Percentiles rank a stretch among this genome's conserved stretches.
phyloP scores from a whole-genome alignment of 2,329 filamentous ascomycete species.

The Fusarium devonianum region DNA sequence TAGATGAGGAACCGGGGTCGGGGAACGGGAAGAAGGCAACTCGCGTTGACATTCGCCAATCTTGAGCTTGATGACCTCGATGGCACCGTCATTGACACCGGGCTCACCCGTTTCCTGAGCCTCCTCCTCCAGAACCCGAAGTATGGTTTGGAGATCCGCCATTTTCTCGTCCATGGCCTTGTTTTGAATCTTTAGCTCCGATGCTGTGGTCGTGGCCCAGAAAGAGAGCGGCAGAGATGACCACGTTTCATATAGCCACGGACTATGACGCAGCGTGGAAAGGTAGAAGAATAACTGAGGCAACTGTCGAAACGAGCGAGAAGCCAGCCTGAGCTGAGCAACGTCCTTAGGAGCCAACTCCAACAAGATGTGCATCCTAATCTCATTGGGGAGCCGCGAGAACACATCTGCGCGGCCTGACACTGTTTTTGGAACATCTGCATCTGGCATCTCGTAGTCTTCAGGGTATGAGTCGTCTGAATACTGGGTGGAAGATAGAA shows the following conservation, averaged over 20 bases:
- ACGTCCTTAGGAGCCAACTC: conserved; percentile 21
- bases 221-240: conserved; percentile 16
- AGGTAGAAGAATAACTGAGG: conserved; percentile 10
- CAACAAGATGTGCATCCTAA: conserved; percentile 14
- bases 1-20: background rate
- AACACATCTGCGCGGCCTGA: conserved; percentile 4
- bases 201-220: conserved; percentile 25
- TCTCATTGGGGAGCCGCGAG: conserved; percentile 13
- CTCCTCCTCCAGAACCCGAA: background rate
- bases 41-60: background rate
- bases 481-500: conserved; percentile 6
- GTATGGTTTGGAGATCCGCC: background rate
- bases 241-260: conserved; percentile 34
- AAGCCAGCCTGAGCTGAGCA: conserved; percentile 16
- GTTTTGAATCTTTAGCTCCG: background rate
- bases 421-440: background rate
- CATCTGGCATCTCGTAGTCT: background rate
- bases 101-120: background rate
- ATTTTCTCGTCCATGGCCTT: background rate
- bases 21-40: background rate
- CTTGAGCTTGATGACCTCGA: background rate
- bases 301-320: conserved; percentile 19
- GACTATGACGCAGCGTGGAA: conserved; percentile 13
- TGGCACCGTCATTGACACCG: background rate
- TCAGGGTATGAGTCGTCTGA: background rate